These are phyloP conservation scores for Gossypium gossypioides DNA, from an alignment of 441 rosid genomes.

Conservation along the genomic window DNA sequence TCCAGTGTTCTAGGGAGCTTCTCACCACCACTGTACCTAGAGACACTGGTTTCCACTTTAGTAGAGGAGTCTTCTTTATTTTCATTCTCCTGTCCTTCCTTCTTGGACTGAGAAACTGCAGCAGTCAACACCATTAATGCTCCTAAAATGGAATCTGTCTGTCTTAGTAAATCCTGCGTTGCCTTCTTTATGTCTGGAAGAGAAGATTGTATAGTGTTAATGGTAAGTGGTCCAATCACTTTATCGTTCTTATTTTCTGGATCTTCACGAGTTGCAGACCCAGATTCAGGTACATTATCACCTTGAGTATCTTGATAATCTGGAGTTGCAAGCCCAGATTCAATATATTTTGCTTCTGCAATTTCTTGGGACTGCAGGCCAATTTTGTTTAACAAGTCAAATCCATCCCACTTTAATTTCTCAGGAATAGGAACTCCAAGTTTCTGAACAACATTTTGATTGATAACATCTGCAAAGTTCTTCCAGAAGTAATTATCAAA, in stretches of 20 bases:
- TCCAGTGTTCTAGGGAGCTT: slow-evolving; percentile 34
- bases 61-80: slow-evolving; percentile 14
- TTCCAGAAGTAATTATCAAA: slow-evolving; percentile 59
- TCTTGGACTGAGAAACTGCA: slow-evolving; percentile 57
- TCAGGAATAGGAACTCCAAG: slow-evolving; percentile 54
- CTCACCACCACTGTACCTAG: slow-evolving; percentile 24
- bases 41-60: slow-evolving; percentile 17
- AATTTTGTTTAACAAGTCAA: slow-evolving; percentile 57
- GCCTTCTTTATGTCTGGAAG: slow-evolving; percentile 73
- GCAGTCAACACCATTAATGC: slow-evolving; percentile 78
- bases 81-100: slow-evolving; percentile 35
- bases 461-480: slow-evolving; percentile 48
- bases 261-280: slow-evolving; percentile 50
- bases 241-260: slow-evolving; percentile 33
- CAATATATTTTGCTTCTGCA: slow-evolving; percentile 70
- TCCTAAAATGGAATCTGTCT: slow-evolving; percentile 82
- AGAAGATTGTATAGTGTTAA: slow-evolving; percentile 43
- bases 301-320: slow-evolving; percentile 31
- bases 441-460: slow-evolving; percentile 59
- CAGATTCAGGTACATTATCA: slow-evolving; percentile 56
- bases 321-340: slow-evolving; percentile 80
- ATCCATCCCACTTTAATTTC: slow-evolving; percentile 68
- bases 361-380: slow-evolving; percentile 64
- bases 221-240: slow-evolving; percentile 25
- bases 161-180: slow-evolving; percentile 65